Evolutionary conservation across 352 stramenopile species (phyloP).

Genomic region (Phytophthora pinifolia): DNA sequence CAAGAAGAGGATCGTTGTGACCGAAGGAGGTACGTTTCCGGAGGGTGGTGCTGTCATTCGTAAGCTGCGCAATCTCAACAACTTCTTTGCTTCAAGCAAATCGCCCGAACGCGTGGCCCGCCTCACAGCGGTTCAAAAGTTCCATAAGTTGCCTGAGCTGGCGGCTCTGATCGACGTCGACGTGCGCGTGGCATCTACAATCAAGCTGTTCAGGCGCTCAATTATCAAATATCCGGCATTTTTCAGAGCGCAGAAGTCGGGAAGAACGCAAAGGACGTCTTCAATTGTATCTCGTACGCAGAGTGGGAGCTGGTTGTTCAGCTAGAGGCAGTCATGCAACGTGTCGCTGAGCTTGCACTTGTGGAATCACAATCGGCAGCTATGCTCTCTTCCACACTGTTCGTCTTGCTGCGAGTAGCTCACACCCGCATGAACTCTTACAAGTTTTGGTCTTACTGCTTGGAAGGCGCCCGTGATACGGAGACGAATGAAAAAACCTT

Average conservation of each 20-base stretch:
- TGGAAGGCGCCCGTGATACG: not conserved
- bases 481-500: not conserved
- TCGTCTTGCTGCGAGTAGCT: not conserved
- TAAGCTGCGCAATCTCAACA: constrained; percentile 9
- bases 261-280: not conserved
- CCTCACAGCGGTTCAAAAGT: constrained; percentile 1
- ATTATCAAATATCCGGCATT: constrained; percentile 11
- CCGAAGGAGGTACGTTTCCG: not conserved
- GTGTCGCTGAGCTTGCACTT: constrained; percentile 2
- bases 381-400: constrained; percentile 4
- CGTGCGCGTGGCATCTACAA: not conserved
- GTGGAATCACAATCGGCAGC: constrained; percentile 5
- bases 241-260: too few species aligned
- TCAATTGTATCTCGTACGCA: not conserved
- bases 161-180: not conserved
- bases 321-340: constrained; percentile 3
- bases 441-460: not conserved
- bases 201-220: constrained; percentile 1
- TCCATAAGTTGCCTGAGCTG: constrained; percentile 2
- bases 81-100: not conserved
- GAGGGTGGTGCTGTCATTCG: constrained; percentile 8
- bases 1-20: constrained; percentile 7
- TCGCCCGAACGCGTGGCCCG: not conserved
- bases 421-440: constrained; percentile 1
- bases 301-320: constrained; percentile 1